A percentile compares a stretch with the other conserved stretches of the same genome.
These are phyloP conservation scores for Diaporthe capsici DNA, from an alignment of 2,329 filamentous ascomycete genomes.

Conservation along the genomic window DNA sequence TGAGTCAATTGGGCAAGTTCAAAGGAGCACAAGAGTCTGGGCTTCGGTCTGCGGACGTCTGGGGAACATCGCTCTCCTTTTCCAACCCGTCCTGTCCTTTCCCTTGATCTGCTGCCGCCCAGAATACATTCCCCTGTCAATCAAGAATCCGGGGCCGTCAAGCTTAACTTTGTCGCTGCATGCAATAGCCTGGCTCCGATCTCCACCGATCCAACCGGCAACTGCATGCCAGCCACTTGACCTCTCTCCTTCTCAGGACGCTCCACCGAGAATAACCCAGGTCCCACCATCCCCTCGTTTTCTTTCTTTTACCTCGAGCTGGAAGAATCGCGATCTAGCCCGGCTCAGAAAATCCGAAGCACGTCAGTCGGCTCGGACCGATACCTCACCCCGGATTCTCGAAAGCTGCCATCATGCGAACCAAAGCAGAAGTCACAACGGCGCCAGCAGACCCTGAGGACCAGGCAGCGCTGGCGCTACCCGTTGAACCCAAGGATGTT, in stretches of 20 bases:
- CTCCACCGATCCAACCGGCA: constrained; percentile 7
- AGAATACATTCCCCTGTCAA: constrained; percentile 6
- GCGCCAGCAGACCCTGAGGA: neutral
- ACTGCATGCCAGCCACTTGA: constrained; percentile 8
- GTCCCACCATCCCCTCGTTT: constrained; percentile 11
- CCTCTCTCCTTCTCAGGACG: constrained; percentile 1
- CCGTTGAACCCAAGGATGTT: neutral
- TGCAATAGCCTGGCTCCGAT: constrained; percentile 21
- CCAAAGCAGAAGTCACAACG: neutral
- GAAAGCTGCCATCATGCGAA: neutral
- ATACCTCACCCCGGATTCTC: neutral
- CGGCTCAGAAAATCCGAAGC: neutral
- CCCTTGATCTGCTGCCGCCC: neutral
- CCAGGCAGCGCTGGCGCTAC: neutral
- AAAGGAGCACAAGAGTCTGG: neutral
- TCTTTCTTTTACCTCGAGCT: neutral
- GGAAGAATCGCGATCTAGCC: constrained; percentile 1
- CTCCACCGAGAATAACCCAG: neutral
- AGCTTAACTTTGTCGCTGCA: constrained; percentile 21
- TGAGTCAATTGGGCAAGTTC: constrained; percentile 6
- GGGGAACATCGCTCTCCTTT: neutral
- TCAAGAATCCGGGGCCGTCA: constrained; percentile 18
- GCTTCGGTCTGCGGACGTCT: neutral
- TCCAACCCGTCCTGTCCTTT: neutral
- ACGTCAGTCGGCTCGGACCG: neutral